Conservation (phyloP, 768 basidiomycete species). For the Panaeolus papilionaceus region DNA sequence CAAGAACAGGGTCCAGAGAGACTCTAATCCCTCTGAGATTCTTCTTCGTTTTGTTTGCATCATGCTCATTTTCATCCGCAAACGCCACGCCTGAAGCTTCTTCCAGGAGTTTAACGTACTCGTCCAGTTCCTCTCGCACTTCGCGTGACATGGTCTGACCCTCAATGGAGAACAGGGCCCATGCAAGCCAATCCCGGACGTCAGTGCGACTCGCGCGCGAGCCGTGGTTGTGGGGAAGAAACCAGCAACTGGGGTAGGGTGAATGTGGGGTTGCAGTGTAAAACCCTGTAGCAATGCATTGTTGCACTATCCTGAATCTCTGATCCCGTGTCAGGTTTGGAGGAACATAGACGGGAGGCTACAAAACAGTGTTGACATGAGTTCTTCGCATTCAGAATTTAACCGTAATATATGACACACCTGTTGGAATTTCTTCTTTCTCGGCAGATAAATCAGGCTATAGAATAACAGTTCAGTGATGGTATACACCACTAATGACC, state of each 20-base stretch:
- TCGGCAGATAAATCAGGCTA: conserved; percentile 53
- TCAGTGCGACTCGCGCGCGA: conserved; percentile 46
- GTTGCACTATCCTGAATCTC: conserved; percentile 54
- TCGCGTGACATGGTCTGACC: conserved; percentile 33
- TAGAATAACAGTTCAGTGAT: conserved; percentile 56
- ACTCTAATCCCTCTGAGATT: conserved; percentile 52
- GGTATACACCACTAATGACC: conserved; percentile 35
- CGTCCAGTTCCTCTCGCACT: conserved; percentile 58
- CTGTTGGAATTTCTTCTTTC: conserved; percentile 51
- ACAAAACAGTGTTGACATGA: not conserved
- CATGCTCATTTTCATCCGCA: conserved; percentile 41
- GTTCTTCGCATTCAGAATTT: not conserved
- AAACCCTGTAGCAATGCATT: conserved; percentile 42
- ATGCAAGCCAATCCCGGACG: conserved; percentile 65
- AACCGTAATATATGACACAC: conserved; percentile 36
- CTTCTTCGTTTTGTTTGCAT: conserved; percentile 11
- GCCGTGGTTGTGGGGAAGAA: conserved; percentile 38
- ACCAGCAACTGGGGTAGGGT: conserved; percentile 57
- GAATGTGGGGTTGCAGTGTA: conserved; percentile 29
- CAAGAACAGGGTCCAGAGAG: conserved; percentile 62
- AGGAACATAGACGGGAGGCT: conserved; percentile 42
- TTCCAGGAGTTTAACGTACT: conserved; percentile 51
- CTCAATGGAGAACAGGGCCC: conserved; percentile 60
- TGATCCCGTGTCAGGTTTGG: conserved; percentile 46
- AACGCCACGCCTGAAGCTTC: conserved; percentile 45